These are phyloP conservation scores for Effrenium voratum DNA, from an alignment of 73 alveolate species.

Conservation along the genomic window DNA sequence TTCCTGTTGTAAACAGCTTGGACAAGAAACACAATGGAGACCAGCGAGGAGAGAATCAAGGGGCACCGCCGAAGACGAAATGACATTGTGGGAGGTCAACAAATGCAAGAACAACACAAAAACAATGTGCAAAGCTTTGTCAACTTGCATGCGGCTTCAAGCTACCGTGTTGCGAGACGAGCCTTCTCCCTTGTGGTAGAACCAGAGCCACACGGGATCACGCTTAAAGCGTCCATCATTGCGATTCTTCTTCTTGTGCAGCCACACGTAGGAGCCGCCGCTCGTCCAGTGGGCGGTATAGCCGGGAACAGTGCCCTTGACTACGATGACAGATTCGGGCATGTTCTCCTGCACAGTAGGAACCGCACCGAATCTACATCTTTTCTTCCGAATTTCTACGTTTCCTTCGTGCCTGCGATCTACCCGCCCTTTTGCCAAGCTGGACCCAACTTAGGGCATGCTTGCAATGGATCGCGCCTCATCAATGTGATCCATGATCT, in stretches of 20 bases:
- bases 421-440: background rate
- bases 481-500: slow-evolving; percentile 82
- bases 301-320: slow-evolving; percentile 71
- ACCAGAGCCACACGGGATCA: slow-evolving; percentile 86
- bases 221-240: slow-evolving; percentile 84
- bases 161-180: too few species aligned
- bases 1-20: too few species aligned
- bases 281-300: slow-evolving; percentile 70
- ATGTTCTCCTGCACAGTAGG: slow-evolving; percentile 40
- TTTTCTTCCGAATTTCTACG: background rate
- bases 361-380: background rate
- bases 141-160: too few species aligned
- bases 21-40: too few species aligned
- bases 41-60: too few species aligned
- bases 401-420: background rate
- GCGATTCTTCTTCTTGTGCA: slow-evolving; percentile 81
- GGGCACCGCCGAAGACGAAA: too few species aligned
- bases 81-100: too few species aligned
- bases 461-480: background rate
- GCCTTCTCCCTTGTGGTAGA: slow-evolving; percentile 79
- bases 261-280: slow-evolving; percentile 86
- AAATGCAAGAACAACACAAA: too few species aligned
- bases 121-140: too few species aligned
- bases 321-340: slow-evolving; percentile 85
- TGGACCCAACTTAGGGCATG: background rate